Conservation (phyloP, 805 yeast genomes). For the Candida bentonensis region DNA sequence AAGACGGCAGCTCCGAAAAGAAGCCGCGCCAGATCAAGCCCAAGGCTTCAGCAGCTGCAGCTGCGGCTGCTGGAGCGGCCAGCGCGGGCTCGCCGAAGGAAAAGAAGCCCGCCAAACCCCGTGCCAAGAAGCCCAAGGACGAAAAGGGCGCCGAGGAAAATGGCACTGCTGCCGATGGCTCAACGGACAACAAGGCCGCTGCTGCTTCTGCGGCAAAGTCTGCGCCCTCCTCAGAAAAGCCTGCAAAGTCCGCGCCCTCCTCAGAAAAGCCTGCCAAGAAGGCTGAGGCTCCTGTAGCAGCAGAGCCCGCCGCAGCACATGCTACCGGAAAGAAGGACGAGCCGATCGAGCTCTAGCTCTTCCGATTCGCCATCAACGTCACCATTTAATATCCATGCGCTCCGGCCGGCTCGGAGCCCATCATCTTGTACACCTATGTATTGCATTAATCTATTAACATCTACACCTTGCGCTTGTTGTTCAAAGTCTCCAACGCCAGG, state of each 20-base stretch:
- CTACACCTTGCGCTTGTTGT: no score
- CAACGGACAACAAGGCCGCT: slow-evolving; percentile 1
- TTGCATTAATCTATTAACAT: no score
- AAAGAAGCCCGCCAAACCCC: slow-evolving; percentile 2
- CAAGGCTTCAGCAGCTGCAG: not conserved
- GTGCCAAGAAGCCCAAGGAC: slow-evolving; percentile 1
- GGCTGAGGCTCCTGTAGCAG: not conserved
- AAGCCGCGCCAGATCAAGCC: slow-evolving; percentile 9
- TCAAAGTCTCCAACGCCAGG: no score
- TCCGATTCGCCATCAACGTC: no score
- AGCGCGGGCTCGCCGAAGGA: not conserved
- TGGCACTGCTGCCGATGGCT: not conserved
- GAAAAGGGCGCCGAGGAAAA: slow-evolving; percentile 27
- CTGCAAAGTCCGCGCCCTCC: no score
- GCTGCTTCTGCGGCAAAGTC: slow-evolving; percentile 1
- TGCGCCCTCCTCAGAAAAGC: no score
- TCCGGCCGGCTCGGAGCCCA: no score
- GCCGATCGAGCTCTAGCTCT: no score
- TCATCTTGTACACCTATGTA: no score
- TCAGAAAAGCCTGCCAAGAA: not conserved
- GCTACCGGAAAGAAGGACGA: no score
- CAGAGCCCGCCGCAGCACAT: no score
- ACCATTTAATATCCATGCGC: no score
- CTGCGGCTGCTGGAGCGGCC: not conserved
- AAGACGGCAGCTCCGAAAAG: slow-evolving; percentile 5